Evolutionary conservation across 192 early-diverging fungal genomes (phyloP).

Genomic region (Phycomyces blakesleeanus): DNA sequence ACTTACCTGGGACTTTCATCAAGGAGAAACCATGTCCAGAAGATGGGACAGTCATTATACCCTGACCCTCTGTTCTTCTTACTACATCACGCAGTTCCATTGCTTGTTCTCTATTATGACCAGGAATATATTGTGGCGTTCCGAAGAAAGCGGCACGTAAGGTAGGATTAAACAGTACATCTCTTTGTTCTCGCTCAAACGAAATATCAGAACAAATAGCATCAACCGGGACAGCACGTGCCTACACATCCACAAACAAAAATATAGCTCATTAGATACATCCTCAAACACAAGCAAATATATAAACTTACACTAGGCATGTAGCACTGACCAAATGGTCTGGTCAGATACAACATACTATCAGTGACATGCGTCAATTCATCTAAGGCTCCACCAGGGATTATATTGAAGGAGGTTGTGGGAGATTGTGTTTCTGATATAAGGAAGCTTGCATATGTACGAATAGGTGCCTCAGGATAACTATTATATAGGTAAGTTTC

Average conservation of each 20-base stretch:
- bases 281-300: conserved; percentile 33
- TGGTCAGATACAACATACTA: conserved; percentile 10
- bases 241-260: conserved; percentile 26
- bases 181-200: conserved; percentile 53
- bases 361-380: conserved; percentile 33
- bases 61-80: conserved; percentile 27
- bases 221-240: conserved; percentile 58
- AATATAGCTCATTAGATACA: background rate
- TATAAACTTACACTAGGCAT: conserved; percentile 25
- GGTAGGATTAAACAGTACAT: conserved; percentile 41
- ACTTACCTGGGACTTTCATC: conserved; percentile 63
- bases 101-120: conserved; percentile 13
- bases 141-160: conserved; percentile 41
- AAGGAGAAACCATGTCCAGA: conserved; percentile 52
- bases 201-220: conserved; percentile 58
- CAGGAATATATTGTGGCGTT: conserved; percentile 27
- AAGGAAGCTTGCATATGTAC: conserved; percentile 43
- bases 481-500: background rate
- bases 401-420: conserved; percentile 20
- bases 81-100: conserved; percentile 2
- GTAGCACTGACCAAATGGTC: conserved; percentile 31
- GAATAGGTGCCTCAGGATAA: conserved; percentile 28
- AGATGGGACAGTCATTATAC: conserved; percentile 41
- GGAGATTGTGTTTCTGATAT: conserved; percentile 31
- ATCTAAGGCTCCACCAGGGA: conserved; percentile 13